These are phyloP conservation scores for Cyclotella distinguenda DNA, from an alignment of 108 stramenopile species.

Conservation along the genomic window DNA sequence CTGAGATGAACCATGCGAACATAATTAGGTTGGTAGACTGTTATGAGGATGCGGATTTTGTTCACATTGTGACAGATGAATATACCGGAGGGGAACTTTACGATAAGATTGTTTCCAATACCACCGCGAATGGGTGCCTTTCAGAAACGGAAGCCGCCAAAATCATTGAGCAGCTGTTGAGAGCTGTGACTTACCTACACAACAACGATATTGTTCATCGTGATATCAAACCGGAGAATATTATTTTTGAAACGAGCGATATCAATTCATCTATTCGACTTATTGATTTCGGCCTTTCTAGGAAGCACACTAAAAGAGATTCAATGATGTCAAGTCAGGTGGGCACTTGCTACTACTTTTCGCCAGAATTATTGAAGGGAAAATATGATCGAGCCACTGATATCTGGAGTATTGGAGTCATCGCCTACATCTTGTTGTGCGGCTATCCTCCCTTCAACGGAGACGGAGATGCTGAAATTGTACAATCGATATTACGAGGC, in stretches of 20 bases:
- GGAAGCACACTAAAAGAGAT: constrained; percentile 5
- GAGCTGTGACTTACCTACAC: constrained; percentile 59
- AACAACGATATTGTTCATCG: constrained; percentile 58
- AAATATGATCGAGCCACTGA: constrained; percentile 63
- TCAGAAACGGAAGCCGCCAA: constrained; percentile 46
- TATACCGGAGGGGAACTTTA: constrained; percentile 55
- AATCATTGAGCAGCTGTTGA: constrained; percentile 44
- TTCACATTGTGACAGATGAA: constrained; percentile 2
- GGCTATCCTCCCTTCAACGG: constrained; percentile 98
- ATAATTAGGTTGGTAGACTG: constrained; percentile 9
- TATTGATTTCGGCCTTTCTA: constrained; percentile 55
- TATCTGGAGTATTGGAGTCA: constrained; percentile 94
- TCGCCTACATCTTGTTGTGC: constrained; percentile 87
- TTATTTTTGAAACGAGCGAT: constrained; percentile 12
- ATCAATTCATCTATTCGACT: constrained; percentile 33
- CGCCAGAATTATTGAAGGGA: constrained; percentile 58
- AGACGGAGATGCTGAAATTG: constrained; percentile 83
- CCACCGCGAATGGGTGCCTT: constrained; percentile 15
- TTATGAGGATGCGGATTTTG: constrained; percentile 1
- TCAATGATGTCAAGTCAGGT: constrained; percentile 10
- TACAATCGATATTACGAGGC: constrained; percentile 45
- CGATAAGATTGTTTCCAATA: constrained; percentile 32
- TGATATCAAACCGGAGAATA: constrained; percentile 68
- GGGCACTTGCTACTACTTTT: constrained; percentile 66
- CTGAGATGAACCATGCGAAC: constrained; percentile 29